phyloP scores from a whole-genome alignment of 352 stramenopile species.

The Phytophthora multivora region DNA sequence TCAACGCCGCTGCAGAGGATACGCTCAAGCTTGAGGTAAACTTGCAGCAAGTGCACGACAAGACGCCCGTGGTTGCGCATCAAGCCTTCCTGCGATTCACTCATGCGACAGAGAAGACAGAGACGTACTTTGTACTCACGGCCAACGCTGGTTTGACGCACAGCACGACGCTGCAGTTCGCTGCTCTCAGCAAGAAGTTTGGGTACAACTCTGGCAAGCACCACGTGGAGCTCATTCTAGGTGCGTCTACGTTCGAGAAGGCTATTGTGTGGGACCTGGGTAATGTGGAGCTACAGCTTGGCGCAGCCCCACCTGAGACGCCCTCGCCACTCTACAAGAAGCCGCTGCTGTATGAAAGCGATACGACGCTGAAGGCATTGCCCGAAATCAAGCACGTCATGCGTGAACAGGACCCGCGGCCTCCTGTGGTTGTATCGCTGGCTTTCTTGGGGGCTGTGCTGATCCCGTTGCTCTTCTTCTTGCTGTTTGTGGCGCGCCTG shows the following conservation, averaged over 20 bases:
- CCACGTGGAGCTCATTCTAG: conserved; percentile 75
- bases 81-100: conserved; percentile 83
- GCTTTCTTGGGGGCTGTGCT: conserved; percentile 72
- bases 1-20: conserved; percentile 67
- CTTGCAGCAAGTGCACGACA: conserved; percentile 61
- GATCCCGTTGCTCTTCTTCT: conserved; percentile 59
- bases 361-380: conserved; percentile 85
- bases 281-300: conserved; percentile 69
- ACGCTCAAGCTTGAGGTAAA: conserved; percentile 60
- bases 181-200: conserved; percentile 78
- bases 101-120: conserved; percentile 51
- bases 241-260: conserved; percentile 79
- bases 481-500: conserved; percentile 66
- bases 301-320: conserved; percentile 53
- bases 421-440: conserved; percentile 67
- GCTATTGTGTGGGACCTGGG: conserved; percentile 78
- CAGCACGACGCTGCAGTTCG: conserved; percentile 58
- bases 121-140: conserved; percentile 81
- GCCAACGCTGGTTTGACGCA: conserved; percentile 44
- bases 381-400: conserved; percentile 90
- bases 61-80: conserved; percentile 64
- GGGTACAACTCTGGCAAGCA: conserved; percentile 77
- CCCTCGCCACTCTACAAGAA: conserved; percentile 89
- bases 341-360: conserved; percentile 84
- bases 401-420: conserved; percentile 72